Base-by-base conservation (phyloP, 1,284 basidiomycete genomes). In the Apiotrichum brassicae region DNA sequence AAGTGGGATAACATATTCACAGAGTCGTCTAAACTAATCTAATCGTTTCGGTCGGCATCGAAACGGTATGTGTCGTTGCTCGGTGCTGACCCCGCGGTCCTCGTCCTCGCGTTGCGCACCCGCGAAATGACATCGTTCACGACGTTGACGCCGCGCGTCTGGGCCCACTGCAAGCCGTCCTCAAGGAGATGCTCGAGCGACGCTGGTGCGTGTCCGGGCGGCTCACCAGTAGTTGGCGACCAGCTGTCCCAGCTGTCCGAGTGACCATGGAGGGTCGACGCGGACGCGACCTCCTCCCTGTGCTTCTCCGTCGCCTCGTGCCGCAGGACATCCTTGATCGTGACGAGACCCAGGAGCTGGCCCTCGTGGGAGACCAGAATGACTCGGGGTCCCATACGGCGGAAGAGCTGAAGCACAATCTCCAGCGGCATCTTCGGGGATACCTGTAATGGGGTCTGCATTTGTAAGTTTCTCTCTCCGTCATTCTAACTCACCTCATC, bases 401-500 rank as follows among this genome's bases (percentile, higher is more conserved):
- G 87, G 77, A 97, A 97, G 24, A 97, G 75, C 67, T 95, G 88
- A 84, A 97, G 90, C 12, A 94, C 91, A 49, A 97, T 93, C 72
- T 98, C 94, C 35, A 98, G 76, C 1, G 92, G 90, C 54, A 97
- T 81, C 59, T 87, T 86, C 1, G 91, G 86, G n/a, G 89, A 86
- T 2, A 97, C 93, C 0, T 86, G 89, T 53, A 98, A 79, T 1
- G 93, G 91, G 0, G 89, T 94, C 86, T 95, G 24, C 3, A 12
- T 8, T 30, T 14, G n/a, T n/a, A 30, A 14, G 9, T 30, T 30
- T 9, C 32, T 30, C 16, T 28, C 1, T 7, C 28, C 13, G 19
- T 22, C 3, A 1, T 6, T 3, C 1, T 3, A 22, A 18, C 36
- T 58, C 67, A 89, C 90, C 78, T 89, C 85, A 68, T 95, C 93